A percentile compares a stretch with the other conserved stretches of the same genome.
These are phyloP conservation scores for Podaxis sp. DNA, from an alignment of 768 basidiomycete genomes.

Conservation along the genomic window DNA sequence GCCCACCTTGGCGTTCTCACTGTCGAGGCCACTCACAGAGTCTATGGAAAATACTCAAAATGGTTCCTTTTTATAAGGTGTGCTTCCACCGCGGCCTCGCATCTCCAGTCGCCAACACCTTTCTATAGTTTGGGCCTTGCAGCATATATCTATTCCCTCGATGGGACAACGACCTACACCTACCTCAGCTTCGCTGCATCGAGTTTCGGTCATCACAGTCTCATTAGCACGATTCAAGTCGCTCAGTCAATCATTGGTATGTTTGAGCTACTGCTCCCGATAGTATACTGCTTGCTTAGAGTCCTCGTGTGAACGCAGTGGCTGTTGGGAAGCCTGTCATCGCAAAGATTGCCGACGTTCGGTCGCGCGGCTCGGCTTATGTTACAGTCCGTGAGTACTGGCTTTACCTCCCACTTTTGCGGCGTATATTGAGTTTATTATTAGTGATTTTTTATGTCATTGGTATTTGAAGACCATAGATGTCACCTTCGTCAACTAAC, in stretches of 20 bases:
- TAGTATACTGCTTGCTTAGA: not conserved
- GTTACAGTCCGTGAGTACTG: conserved; percentile 47
- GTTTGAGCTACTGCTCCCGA: conserved; percentile 15
- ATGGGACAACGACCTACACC: conserved; percentile 64
- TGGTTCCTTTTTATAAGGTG: conserved; percentile 64
- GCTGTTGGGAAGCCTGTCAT: conserved; percentile 63
- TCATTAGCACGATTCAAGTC: conserved; percentile 53
- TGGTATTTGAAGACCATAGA: conserved; percentile 27
- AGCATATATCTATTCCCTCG: conserved; percentile 76
- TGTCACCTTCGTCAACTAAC: not conserved
- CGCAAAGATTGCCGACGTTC: conserved; percentile 71
- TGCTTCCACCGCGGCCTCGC: conserved; percentile 15
- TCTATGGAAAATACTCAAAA: conserved; percentile 52
- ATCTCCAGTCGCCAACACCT: not conserved
- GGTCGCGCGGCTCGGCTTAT: conserved; percentile 66
- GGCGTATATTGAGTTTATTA: not conserved
- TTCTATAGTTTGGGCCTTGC: conserved; percentile 55
- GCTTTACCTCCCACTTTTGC: not conserved
- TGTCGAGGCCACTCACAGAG: conserved; percentile 49
- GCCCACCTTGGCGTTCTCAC: conserved; percentile 42
- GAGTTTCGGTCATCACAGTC: conserved; percentile 49
- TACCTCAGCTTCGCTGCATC: conserved; percentile 62
- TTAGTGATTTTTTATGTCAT: conserved; percentile 59
- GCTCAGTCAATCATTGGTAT: conserved; percentile 55
- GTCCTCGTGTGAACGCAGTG: conserved; percentile 21